phyloP scores from a whole-genome alignment of 2,329 filamentous ascomycete species.

The Exophiala bonariae region DNA sequence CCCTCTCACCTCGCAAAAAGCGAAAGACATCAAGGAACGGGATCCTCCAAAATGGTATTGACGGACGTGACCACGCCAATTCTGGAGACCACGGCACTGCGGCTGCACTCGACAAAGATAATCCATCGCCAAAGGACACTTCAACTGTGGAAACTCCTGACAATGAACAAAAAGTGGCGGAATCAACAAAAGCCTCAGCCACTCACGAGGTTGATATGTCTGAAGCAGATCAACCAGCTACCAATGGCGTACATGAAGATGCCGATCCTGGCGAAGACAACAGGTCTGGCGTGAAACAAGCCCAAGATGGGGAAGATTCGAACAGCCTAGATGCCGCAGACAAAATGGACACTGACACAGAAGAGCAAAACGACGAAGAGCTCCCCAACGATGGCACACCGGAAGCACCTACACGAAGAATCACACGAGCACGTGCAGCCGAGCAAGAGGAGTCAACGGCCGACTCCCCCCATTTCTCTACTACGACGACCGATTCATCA shows the following conservation, averaged over 20 bases:
- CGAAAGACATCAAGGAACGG: constrained; percentile 18
- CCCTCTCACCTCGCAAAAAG: constrained; percentile 16
- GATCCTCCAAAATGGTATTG: constrained; percentile 17
- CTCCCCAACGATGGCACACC: constrained; percentile 27
- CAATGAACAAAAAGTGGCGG: background rate
- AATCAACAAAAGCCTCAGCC: background rate
- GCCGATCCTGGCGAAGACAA: constrained; percentile 1
- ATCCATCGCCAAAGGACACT: background rate
- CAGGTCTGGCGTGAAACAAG: background rate
- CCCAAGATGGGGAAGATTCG: background rate
- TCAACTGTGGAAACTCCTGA: background rate
- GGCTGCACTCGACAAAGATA: background rate
- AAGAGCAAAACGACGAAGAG: constrained; percentile 9
- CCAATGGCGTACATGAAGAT: constrained; percentile 14
- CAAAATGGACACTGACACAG: constrained; percentile 19
- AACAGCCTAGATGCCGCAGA: constrained; percentile 10
- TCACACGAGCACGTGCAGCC: constrained; percentile 46
- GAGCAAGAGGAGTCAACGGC: constrained; percentile 36
- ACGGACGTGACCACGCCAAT: background rate
- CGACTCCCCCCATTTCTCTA: constrained; percentile 31
- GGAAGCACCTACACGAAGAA: constrained; percentile 43
- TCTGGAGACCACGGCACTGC: background rate
- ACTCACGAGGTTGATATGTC: background rate
- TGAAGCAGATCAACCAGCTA: constrained; percentile 1
- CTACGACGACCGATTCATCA: constrained; percentile 40